A percentile compares a stretch with the other conserved stretches of the same genome.
These are phyloP conservation scores for Camellia sinensis DNA, from an alignment of 148 eudicot genomes.

Conservation along the genomic window DNA sequence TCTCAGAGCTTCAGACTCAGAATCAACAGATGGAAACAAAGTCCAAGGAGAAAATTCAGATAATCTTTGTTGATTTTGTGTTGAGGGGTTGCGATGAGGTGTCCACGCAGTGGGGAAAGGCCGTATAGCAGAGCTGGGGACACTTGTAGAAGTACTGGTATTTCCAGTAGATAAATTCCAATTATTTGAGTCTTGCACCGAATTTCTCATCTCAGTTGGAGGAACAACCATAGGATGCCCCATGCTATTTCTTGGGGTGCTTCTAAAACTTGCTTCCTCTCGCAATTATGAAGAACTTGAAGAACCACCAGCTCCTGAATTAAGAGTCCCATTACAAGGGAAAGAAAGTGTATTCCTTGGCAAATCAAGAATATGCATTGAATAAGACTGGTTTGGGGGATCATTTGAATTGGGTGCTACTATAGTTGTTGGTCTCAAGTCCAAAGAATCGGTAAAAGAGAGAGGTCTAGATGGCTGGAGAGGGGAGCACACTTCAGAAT, in stretches of 20 bases:
- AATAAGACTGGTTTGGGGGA: conserved; percentile 31
- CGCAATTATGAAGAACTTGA: conserved; percentile 34
- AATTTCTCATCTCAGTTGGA: conserved; percentile 43
- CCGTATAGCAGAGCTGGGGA: conserved; percentile 36
- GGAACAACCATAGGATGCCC: conserved; percentile 53
- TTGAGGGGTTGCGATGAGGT: conserved; percentile 45
- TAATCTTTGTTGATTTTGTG: conserved; percentile 41
- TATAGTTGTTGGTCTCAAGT: conserved; percentile 35
- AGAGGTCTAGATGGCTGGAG: conserved; percentile 41
- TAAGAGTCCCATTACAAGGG: conserved; percentile 46
- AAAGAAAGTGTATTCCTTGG: conserved; percentile 41
- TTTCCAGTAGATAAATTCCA: conserved; percentile 47
- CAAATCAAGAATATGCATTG: conserved; percentile 32
- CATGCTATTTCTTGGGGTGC: conserved; percentile 36
- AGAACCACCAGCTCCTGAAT: conserved; percentile 39
- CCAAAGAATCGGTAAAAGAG: conserved; percentile 40
- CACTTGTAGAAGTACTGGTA: conserved; percentile 31
- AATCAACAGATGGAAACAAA: conserved; percentile 43
- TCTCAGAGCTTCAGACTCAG: conserved; percentile 53
- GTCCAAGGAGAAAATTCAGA: conserved; percentile 62
- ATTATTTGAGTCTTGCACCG: conserved; percentile 44
- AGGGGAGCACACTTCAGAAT: conserved; percentile 27
- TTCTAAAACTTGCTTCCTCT: conserved; percentile 45
- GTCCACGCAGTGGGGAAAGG: conserved; percentile 39
- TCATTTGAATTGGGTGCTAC: conserved; percentile 31